Base-by-base conservation (phyloP, 2,329 filamentous ascomycete genomes). In the Lithohypha guttulata region DNA sequence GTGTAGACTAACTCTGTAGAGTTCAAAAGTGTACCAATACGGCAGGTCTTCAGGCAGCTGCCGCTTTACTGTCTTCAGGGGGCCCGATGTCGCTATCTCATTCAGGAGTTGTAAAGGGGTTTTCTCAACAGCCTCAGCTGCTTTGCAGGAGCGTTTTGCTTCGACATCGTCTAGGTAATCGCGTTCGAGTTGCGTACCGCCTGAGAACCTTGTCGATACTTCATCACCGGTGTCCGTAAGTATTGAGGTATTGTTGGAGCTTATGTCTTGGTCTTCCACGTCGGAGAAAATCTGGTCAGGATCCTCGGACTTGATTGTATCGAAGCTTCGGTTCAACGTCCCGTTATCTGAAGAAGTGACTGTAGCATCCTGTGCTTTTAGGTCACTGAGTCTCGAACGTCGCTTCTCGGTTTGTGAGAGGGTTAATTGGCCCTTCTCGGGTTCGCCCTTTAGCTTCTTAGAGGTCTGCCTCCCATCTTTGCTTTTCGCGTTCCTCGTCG, bases 11-110 rank as follows among this genome's bases (percentile, higher is more conserved):
- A 40, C 13, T 8, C 37, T 14, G 23, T 34, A 20, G 14, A 33
- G 20, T n/a, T 40, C 37, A 11, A 8, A 40, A 4, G 27, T 14
- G 11, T 13, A 27, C 37, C 37, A 40, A 14, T 19, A 40, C n/a
- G 46, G 13, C 57, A 54, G 6, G 51, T 42, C 7, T 52, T 47
- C 4, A 49, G 42, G 11, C 10, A 34, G 29, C 13, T 18, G 37
- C 3, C 22, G 14, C 19, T 19, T 9, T 10, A 15, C 25, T 4
- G 48, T 41, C 2, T 55, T 55, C 39, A 66, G 65, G 1, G 63
- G 62, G 2, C 58, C 59, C n/a, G 51, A 41, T 0, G 46, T 38
- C 8, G 55, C 39, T 2, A 64, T 52, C 4, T 56, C 51, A 2
- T 42, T 41, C 21, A 61, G 44, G 6, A 60, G 46, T 4, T 27